phyloP scores from a whole-genome alignment of 2,329 filamentous ascomycete genomes.

The Beauveria varroae region DNA sequence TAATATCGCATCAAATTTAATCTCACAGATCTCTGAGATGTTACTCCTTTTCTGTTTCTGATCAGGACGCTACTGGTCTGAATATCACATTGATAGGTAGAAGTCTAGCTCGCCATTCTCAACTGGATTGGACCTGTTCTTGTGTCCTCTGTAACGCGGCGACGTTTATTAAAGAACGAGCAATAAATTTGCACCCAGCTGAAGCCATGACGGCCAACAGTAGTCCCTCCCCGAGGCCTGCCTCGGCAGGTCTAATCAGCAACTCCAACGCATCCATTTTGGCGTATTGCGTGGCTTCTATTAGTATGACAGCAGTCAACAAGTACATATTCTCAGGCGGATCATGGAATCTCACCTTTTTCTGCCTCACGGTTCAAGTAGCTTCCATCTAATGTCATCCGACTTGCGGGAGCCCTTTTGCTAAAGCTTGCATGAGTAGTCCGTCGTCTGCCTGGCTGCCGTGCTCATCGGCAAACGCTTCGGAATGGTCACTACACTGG shows the following conservation, averaged over 20 bases:
- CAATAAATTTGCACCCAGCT: not conserved
- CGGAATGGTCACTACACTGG: slow-evolving; percentile 73
- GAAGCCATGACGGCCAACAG: slow-evolving; percentile 1
- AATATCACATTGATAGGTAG: no score
- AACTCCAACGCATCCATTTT: slow-evolving; percentile 75
- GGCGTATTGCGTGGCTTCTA: slow-evolving; percentile 91
- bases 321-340: slow-evolving; percentile 93
- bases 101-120: no score
- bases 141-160: no score
- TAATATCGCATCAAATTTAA: no score
- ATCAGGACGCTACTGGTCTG: no score
- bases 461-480: slow-evolving; percentile 76
- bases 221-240: not conserved
- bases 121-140: no score
- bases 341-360: slow-evolving; percentile 93
- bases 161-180: not conserved
- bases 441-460: slow-evolving; percentile 77
- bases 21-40: no score
- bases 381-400: slow-evolving; percentile 19
- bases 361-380: slow-evolving; percentile 90
- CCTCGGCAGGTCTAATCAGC: slow-evolving; percentile 33
- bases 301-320: slow-evolving; percentile 99
- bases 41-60: no score
- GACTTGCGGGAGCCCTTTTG: not conserved
- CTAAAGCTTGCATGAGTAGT: slow-evolving; percentile 42